Evolutionary conservation across 768 basidiomycete genomes (phyloP), one percentile per base, ranked within the genome.

Genomic region (Termitomyces sp.): DNA sequence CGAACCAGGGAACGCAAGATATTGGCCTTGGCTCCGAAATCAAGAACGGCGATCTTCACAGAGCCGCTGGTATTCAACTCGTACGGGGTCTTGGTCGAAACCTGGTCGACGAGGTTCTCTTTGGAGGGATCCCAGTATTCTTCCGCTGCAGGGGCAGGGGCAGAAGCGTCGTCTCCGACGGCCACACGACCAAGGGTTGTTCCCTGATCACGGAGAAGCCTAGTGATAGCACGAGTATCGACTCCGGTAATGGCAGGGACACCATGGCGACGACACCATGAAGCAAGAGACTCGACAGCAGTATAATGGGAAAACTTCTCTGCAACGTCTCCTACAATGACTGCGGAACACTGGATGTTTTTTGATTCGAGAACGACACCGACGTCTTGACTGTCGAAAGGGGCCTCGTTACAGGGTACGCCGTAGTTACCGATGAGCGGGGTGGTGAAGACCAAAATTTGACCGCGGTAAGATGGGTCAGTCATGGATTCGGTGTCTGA

Each of bases 401-500:
- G 85, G 1, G 88, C 77, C 15, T 74, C 76, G 71, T 99, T 98
- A 34, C 67, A 64, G 6, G 97, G 97, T 9, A 99, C 93, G 52
- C 97, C 97, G 66, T 99, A 99, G 71, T 99, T 99, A 40, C 97
- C 97, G 61, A 99, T 97, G 71, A 99, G 83, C 10, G 97, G 97
- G 0, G 95, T 89, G 43, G 97, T 99, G 76, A 99, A 99, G 55
- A 99, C 97, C 60, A 99, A 83, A 66, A 99, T 96, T 72, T 99
- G 97, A 49, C 93, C 89, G 34, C 93, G 90, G 72, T 99, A 98
- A 8, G 97, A 98, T 7, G 97, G 97, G 70, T 99, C 97, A 37
- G 97, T 99, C 97, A 99, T 98, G 8, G 93, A 97, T 73, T 99
- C 97, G 45, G 96, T 98, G 70, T 99, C 94, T 96, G n/a, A 66